Conservation (phyloP, 1,284 basidiomycete genomes). For the Xerocomus minutiporus region DNA sequence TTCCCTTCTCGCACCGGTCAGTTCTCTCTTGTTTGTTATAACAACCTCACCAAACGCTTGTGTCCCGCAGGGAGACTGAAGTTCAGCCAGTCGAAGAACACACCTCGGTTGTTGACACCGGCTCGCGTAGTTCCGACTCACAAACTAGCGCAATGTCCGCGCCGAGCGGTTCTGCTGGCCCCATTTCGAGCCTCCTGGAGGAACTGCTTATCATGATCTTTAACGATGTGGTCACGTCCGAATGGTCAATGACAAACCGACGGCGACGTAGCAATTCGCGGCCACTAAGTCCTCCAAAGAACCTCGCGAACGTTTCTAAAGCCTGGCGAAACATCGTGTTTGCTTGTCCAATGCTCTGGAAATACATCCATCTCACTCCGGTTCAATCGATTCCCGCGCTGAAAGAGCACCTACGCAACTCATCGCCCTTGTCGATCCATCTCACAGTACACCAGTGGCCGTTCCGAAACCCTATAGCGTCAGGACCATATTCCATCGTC, state of each 20-base stretch:
- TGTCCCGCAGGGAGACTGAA: background rate
- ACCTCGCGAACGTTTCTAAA: conserved; percentile 16
- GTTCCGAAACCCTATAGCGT: conserved; percentile 8
- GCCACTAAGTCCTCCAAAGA: conserved; percentile 8
- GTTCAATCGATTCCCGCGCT: conserved; percentile 8
- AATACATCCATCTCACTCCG: conserved; percentile 16
- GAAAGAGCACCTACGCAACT: conserved; percentile 17
- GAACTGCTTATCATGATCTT: conserved; percentile 22
- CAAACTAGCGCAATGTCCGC: background rate
- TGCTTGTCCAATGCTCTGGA: conserved; percentile 21
- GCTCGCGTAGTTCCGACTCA: background rate
- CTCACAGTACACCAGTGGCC: conserved; percentile 21
- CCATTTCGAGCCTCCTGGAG: conserved; percentile 15
- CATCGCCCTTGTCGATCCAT: conserved; percentile 14
- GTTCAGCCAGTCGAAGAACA: background rate
- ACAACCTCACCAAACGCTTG: background rate
- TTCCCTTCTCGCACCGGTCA: background rate
- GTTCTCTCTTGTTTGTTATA: background rate
- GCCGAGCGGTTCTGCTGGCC: conserved; percentile 1
- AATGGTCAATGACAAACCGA: conserved; percentile 1
- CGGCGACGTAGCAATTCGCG: background rate
- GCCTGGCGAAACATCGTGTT: conserved; percentile 15
- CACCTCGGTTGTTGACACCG: background rate
- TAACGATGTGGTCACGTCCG: conserved; percentile 15
- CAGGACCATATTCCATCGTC: conserved; percentile 8